Evolutionary conservation across 768 basidiomycete species (phyloP).

Genomic region (Lentinula detonsa): DNA sequence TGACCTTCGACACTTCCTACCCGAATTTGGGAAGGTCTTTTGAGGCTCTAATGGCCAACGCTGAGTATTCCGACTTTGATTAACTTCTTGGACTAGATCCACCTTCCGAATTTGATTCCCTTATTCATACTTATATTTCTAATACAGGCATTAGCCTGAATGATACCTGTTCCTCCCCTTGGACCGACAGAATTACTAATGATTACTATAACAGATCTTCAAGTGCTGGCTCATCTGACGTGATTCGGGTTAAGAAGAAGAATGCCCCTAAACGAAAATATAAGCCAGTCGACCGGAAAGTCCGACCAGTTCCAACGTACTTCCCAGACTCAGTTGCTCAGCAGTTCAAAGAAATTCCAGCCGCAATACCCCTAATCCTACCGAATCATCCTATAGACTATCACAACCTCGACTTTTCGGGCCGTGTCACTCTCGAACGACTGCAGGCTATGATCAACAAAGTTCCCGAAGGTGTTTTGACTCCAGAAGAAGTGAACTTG

Average conservation of each 20-base stretch:
- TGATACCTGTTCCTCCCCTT: neutral
- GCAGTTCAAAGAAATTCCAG: neutral
- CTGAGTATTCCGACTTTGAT: neutral
- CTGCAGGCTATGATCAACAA: neutral
- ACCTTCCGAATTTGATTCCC: neutral
- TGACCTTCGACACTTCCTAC: neutral
- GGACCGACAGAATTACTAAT: neutral
- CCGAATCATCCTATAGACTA: neutral
- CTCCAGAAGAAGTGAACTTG: neutral
- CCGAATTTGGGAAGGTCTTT: conserved; percentile 8
- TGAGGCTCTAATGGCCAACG: conserved; percentile 7
- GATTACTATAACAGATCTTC: too few species aligned
- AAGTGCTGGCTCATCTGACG: too few species aligned
- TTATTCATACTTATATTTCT: neutral
- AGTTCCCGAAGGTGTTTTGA: neutral
- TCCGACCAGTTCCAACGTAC: neutral
- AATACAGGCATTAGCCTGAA: neutral
- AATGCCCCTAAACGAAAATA: too few species aligned
- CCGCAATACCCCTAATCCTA: neutral
- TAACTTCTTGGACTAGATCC: neutral
- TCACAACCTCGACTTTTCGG: neutral
- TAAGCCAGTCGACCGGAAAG: neutral
- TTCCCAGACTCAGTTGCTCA: neutral
- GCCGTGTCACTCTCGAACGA: neutral
- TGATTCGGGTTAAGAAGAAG: too few species aligned